These are phyloP conservation scores for Pezicula neosporulosa DNA, from an alignment of 2,329 filamentous ascomycete genomes.

Conservation along the genomic window DNA sequence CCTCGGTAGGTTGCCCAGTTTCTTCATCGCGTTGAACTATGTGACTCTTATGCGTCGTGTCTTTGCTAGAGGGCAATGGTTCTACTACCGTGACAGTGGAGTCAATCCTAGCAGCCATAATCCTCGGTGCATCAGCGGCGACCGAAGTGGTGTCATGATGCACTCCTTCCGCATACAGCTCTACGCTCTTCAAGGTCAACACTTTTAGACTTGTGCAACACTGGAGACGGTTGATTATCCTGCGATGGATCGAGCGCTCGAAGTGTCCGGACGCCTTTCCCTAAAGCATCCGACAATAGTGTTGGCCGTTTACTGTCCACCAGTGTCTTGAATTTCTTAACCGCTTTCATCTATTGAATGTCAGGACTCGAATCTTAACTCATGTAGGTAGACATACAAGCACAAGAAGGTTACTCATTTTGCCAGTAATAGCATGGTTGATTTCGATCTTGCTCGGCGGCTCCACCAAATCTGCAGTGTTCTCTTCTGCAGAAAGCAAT, in stretches of 20 bases:
- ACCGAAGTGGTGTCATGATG: constrained; percentile 39
- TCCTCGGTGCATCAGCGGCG: constrained; percentile 12
- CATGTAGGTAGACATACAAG: constrained; percentile 51
- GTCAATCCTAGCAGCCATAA: constrained; percentile 4
- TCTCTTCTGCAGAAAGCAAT: constrained; percentile 78
- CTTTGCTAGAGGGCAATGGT: neutral
- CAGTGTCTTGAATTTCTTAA: constrained; percentile 80
- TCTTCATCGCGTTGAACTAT: neutral
- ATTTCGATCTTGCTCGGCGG: constrained; percentile 87
- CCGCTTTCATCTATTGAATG: constrained; percentile 72
- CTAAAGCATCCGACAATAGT: constrained; percentile 56
- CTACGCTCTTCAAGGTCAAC: constrained; percentile 47
- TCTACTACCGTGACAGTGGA: constrained; percentile 4
- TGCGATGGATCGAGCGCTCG: constrained; percentile 48
- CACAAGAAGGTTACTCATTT: constrained; percentile 80
- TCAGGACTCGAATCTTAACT: constrained; percentile 11
- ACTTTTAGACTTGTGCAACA: constrained; percentile 40
- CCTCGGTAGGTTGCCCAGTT: neutral
- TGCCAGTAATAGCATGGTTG: constrained; percentile 84
- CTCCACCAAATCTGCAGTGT: constrained; percentile 76
- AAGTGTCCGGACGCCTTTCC: constrained; percentile 48
- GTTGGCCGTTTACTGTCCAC: constrained; percentile 52
- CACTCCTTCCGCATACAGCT: constrained; percentile 46
- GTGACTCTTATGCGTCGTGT: neutral
- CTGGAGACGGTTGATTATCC: constrained; percentile 33